Evolutionary conservation across 2,329 filamentous ascomycete species (phyloP), one percentile per base, ranked within the genome.

Genomic region (Scopulariopsis brevicaulis): DNA sequence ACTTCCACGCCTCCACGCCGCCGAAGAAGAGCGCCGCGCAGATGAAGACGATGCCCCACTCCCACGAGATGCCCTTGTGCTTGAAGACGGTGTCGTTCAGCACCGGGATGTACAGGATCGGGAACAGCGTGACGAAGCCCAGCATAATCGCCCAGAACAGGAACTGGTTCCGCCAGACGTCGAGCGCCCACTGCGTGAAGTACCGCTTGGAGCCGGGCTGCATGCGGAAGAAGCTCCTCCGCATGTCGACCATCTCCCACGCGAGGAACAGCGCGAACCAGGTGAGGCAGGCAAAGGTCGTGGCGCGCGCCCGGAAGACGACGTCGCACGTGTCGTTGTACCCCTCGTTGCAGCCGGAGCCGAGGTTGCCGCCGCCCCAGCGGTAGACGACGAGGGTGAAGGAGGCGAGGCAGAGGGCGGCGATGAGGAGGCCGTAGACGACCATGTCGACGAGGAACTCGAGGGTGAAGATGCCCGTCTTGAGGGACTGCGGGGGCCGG

Each of bases 201-300:
- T 83, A 82, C 59, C 72, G 73, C 64, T 79, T 82, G 25, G 77
- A 80, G 18, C 75, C 74, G 0, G 85, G 83, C 65, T 87, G 81
- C 82, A 90, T 87, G 64, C 80, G 78, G 79, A 91, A 90, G 74
- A 91, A 88, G 8, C 81, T 85, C 51, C 85, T 81, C 24, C 87
- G 83, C 71, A 86, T 80, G 65, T 88, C 79, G 60, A 89, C 77
- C 79, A 89, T 86, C 68, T 91, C 86, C 87, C 87, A 91, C 0
- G 88, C 87, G 5, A 89, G 76, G 73, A 90, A 88, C 20, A 90
- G 78, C 0, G 86, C 85, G 63, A 86, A 86, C 86, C 87, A 90
- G 0, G 86, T 90, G 56, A 90, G 76, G 63, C 82, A 87, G 35
- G 84, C 85, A 65, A 90, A 90, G 4, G 83, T 86, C 0, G 87